Evolutionary conservation across 495 filamentous ascomycete species (phyloP), one percentile per base, ranked within the genome.

Genomic region (Aspergillus ostianus): DNA sequence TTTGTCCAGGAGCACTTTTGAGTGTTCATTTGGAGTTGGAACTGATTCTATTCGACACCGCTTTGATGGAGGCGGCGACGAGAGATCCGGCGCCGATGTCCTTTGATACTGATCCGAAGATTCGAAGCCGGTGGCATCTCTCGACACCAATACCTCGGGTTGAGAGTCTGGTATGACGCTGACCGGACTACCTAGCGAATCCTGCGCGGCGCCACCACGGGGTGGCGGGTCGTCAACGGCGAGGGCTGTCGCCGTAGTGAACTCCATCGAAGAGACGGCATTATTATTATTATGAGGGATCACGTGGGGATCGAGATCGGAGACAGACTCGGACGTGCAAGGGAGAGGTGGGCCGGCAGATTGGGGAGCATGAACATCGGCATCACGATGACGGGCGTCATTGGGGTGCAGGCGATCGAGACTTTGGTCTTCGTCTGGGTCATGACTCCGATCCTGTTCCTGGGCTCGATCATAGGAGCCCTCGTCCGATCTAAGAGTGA

Each of bases 141-240:
- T 59, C 23, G 54, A 17, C 3, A 49, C 48, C 51, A 27, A 10
- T 27, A 51, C 41, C n/a, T 65, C 63, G 45, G 69, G 70, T 46
- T 74, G 68, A n/a, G 78, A 73, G 61, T 81, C 75, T 54, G 79
- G 79, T 32, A 85, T 75, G 5, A 77, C 73, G 57, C 77, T 83
- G 18, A 80, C 66, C 32, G 76, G 72, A 26, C 70, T 77, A 8
- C 71, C 67, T 52, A 77, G 74, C 7, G 77, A 80, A 53, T 78
- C 72, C 0, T 32, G 45, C n/a, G 50, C 49, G 18, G 56, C 56
- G 41, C 17, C 44, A 29, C 20, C 26, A 50, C 6, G 45, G 41
- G 23, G 21, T 36, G 26, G 10, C 21, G 26, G 26, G 15, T 32
- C 44, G 44, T 47, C 44, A 47, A 18, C 44, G 13, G 44, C 18